Evolutionary conservation across 495 filamentous ascomycete species (phyloP), one percentile per base, ranked within the genome.

Genomic region (Immersiella caudata): DNA sequence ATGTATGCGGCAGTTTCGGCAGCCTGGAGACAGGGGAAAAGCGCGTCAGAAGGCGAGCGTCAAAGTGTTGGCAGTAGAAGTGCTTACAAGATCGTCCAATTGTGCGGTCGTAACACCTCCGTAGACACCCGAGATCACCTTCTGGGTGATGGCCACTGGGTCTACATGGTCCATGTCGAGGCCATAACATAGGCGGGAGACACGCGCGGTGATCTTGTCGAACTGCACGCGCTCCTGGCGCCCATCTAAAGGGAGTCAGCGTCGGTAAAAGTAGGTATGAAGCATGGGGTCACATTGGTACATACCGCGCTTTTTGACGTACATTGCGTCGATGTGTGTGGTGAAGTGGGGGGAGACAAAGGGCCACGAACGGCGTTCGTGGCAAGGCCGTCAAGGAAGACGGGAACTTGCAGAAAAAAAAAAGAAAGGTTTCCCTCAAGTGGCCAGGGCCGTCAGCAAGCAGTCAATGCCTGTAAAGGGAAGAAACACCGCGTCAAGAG

Each of bases 161-260:
- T 99, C 95, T 71, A 99, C 92, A 84, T 99, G 95, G 66, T 97
- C 95, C 52, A 89, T 85, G 78, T 99, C 96, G 64, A 99, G 88
- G 65, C 95, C 94, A 79, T 99, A 99, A 85, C 95, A 99, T 62
- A 99, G 87, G 62, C 95, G 86, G 27, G 95, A 99, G 52, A 99
- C 95, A 79, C 95, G 93, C 69, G 95, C 95, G 67, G 95, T 98
- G 86, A 99, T 99, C 83, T 99, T 99, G 84, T 99, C 95, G 84
- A 99, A 99, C 79, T 99, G 95, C 65, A 99, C 95, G 79, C 95
- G 95, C 87, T 99, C 95, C 85, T 98, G 97, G 84, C 95, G 94
- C 81, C 95, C 95, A 85, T 99, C 94, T 98, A 60, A 6, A 29
- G 1, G 51, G 16, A 26, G 25, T 66, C 58, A 75, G 82, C 49